Conservation (phyloP, 768 basidiomycete species). For the Phanerochaete sordida region DNA sequence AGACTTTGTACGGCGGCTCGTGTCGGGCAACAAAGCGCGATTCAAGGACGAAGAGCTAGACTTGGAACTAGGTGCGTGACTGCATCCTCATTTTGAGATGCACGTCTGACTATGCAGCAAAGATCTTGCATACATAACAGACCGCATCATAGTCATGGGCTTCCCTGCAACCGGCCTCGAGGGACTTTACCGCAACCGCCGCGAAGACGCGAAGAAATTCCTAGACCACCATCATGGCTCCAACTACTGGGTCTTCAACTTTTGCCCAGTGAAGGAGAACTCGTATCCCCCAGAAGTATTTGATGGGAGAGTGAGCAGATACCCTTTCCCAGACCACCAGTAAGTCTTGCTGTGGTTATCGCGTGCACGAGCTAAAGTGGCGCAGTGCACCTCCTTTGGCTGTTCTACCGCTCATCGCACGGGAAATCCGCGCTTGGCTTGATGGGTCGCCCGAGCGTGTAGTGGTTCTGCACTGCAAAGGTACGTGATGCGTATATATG, state of each 20-base stretch:
- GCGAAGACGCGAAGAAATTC: conserved; percentile 74
- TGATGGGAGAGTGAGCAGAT: conserved; percentile 72
- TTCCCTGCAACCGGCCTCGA: conserved; percentile 82
- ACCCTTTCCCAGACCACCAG: conserved; percentile 92
- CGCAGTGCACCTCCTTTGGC: conserved; percentile 72
- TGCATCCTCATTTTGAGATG: not conserved
- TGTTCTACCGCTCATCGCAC: conserved; percentile 65
- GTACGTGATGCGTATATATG: conserved; percentile 28
- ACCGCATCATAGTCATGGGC: conserved; percentile 76
- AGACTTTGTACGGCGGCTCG: conserved; percentile 66
- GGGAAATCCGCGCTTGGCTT: conserved; percentile 76
- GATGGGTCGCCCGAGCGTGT: conserved; percentile 61
- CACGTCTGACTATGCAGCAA: not conserved
- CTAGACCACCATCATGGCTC: conserved; percentile 68
- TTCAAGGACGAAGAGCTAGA: conserved; percentile 65
- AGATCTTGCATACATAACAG: conserved; percentile 70
- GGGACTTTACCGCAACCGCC: conserved; percentile 73
- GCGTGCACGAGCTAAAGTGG: not conserved
- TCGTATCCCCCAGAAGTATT: conserved; percentile 70
- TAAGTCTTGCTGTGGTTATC: conserved; percentile 34
- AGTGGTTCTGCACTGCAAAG: conserved; percentile 87
- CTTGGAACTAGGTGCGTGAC: conserved; percentile 61
- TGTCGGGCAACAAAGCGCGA: conserved; percentile 80
- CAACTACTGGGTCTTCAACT: conserved; percentile 87
- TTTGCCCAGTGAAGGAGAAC: conserved; percentile 81